Evolutionary conservation across 1,139 yeast species (phyloP).

Genomic region (Geotrichum australiense): DNA sequence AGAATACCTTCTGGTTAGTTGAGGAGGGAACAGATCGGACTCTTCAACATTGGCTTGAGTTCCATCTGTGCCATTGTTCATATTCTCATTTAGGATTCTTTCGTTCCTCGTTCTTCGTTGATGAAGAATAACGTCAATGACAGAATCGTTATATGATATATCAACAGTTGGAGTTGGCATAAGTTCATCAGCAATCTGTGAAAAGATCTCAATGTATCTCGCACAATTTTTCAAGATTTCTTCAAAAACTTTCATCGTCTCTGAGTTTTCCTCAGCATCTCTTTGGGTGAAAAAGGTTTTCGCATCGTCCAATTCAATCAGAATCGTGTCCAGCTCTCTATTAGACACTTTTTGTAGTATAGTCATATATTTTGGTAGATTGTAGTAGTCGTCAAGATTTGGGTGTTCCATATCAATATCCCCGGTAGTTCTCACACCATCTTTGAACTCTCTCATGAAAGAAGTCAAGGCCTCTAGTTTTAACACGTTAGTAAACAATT

Average conservation of each 20-base stretch:
- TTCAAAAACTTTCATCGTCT: conserved; percentile 41
- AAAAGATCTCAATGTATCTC: conserved; percentile 72
- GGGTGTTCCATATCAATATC: conserved; percentile 18
- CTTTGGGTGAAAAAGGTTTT: conserved; percentile 48
- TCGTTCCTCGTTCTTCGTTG: conserved; percentile 82
- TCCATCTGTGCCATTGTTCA: conserved; percentile 40
- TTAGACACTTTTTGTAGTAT: conserved; percentile 78
- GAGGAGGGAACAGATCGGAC: conserved; percentile 64
- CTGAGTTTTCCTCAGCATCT: conserved; percentile 28
- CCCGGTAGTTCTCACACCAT: conserved; percentile 17
- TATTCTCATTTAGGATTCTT: conserved; percentile 60
- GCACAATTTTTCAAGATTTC: conserved; percentile 66
- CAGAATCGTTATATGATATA: conserved; percentile 77
- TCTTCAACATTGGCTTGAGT: conserved; percentile 27
- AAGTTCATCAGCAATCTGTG: conserved; percentile 65
- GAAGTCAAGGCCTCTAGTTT: conserved; percentile 20
- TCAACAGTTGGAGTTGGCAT: conserved; percentile 81
- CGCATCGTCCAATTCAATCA: conserved; percentile 80
- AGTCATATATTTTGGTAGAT: conserved; percentile 60
- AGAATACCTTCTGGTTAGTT: conserved; percentile 76
- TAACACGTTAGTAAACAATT: conserved; percentile 5
- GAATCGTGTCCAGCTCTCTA: conserved; percentile 61
- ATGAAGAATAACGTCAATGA: conserved; percentile 83
- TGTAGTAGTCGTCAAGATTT: conserved; percentile 18
- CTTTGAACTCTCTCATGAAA: conserved; percentile 27